These are phyloP conservation scores for Pyrrhoderma noxium DNA, from an alignment of 1,284 basidiomycete species.

Conservation along the genomic window DNA sequence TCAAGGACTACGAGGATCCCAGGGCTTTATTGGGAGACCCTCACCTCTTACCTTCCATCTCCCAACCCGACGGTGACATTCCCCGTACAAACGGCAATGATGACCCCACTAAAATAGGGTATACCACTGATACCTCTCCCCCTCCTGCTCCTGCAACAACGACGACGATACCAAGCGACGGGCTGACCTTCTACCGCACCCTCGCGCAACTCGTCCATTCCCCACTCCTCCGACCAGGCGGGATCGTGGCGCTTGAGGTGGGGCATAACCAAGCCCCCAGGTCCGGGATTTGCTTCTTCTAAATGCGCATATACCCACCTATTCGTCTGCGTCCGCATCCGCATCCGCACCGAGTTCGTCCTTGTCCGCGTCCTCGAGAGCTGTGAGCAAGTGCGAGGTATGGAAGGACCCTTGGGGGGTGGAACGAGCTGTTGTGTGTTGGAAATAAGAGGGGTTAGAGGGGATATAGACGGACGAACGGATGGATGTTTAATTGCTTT, in stretches of 20 bases:
- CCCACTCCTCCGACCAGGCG: constrained; percentile 38
- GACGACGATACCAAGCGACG: constrained; percentile 31
- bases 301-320: no score
- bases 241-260: constrained; percentile 71
- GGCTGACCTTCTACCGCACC: constrained; percentile 70
- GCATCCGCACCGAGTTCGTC: no score
- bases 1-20: constrained; percentile 73
- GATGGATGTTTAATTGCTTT: no score
- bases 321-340: no score
- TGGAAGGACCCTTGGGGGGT: constrained; percentile 76
- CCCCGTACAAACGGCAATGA: no score
- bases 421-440: constrained; percentile 55
- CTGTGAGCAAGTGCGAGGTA: constrained; percentile 34
- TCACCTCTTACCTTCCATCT: constrained; percentile 6
- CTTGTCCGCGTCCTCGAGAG: no score
- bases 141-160: no score
- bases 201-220: constrained; percentile 56
- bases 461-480: no score
- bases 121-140: no score
- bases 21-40: constrained; percentile 74
- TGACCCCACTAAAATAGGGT: no score
- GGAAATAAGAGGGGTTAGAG: constrained; percentile 13
- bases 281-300: constrained; percentile 53
- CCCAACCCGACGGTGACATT: constrained; percentile 19
- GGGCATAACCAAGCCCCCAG: constrained; percentile 62